Evolutionary conservation across 2,329 filamentous ascomycete species (phyloP), one percentile per base, ranked within the genome.

Genomic region (Lecanoromycetidae sp.): DNA sequence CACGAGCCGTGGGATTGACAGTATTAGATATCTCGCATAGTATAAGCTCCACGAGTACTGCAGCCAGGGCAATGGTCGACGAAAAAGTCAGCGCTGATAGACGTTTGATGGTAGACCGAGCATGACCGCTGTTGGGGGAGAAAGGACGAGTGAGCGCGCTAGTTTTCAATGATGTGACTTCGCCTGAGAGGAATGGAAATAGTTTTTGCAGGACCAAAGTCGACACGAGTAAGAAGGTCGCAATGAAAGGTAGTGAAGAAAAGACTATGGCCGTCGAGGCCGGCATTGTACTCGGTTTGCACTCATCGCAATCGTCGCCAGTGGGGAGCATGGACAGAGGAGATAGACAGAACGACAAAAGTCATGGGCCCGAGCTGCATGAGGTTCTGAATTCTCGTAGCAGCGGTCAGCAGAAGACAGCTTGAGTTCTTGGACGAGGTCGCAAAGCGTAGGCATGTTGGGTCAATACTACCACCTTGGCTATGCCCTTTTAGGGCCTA

Each of bases 1-100:
- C 75, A 50, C 86, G 72, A 10, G 84, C 84, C 26, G 70, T 69
- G 5, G 79, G 72, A 53, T 81, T 75, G n/a, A 86, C 72, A 4
- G 82, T 72, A 57, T 86, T 84, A 22, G 84, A 79, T 35, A 94
- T 85, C 64, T 94, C 87, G 57, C 84, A 87, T 7, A 94, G 72
- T 37, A 94, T 84, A 55, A 94, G 67, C 63, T 88, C 81, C 2
- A 80, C 85, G 37, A 94, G 70, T 1, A 90, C 84, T 30, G 82
- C 75, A 5, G 86, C 82, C 7, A 93, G 71, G 1, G 79, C 85
- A 29, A 91, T 76, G 8, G 84, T 93, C 1, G 78, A 74, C 5
- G 84, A 80, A 62, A 93, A 93, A 1, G 83, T 79, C 48, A 74
- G 65, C 62, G 56, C 34, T 50, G 55, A 42, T 50, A 59, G 57